Base-by-base conservation (phyloP, 2,329 filamentous ascomycete genomes). In the Diaporthe sp. region DNA sequence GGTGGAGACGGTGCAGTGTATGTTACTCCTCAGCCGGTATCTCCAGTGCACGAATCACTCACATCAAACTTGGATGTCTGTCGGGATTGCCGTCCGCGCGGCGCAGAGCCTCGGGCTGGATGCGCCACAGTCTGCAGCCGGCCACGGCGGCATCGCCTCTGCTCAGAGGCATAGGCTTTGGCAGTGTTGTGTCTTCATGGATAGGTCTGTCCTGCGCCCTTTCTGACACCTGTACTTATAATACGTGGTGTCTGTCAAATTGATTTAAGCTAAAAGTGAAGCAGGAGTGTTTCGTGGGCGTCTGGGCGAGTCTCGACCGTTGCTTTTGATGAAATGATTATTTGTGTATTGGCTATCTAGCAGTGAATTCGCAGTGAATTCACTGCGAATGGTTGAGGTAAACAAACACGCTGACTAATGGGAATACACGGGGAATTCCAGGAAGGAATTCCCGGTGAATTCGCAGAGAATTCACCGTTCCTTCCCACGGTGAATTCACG, bases 41-140 rank as follows among this genome's bases (percentile, higher is more conserved):
- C 79, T 88, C 0, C 87, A 88, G 58, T 87, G 87, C 61, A 88
- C 87, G 0, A 84, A 87, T 17, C 84, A 84, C 8, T 84, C 86
- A 0, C 85, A 88, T 75, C 85, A 87, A 74, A 88, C 86, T 1
- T 89, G 87, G 87, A 87, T 88, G 80, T 83, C 86, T 6, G 85
- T 87, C 0, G 87, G 87, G 0, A 81, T 86, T 5, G 87, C 86
- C 0, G 84, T 88, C 22, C 82, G 87, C 1, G 87, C 85, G 22
- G 87, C 87, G 0, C 86, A 88, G 68, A 85, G 86, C 0, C 74
- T 89, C 3, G 87, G 86, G 0, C 79, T 88, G 39, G 86, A 89
- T 68, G 78, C 87, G 4, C 82, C 84, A 0, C 84, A 87, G 53
- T 86, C 85, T 0, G 81, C 82, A 25, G 34, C 44, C n/a, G 58